A percentile compares a stretch with the other conserved stretches of the same genome.
Conservation (phyloP, 768 basidiomycete species). For the Clavulina sp. region DNA sequence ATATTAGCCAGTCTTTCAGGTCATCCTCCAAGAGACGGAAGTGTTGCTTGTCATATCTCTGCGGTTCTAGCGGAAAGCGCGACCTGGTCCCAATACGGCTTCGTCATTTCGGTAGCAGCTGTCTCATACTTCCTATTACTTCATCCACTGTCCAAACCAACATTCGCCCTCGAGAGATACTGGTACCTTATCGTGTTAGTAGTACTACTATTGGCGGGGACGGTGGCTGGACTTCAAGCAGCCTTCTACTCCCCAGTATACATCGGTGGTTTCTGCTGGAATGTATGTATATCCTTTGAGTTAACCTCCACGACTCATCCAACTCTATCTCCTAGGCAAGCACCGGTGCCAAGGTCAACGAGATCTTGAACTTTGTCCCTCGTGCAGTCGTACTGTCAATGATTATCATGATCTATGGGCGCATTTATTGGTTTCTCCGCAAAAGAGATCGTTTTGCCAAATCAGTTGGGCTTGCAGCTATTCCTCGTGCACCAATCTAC, state of each 20-base stretch:
- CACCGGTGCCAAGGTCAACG: background rate
- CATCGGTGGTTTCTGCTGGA: constrained; percentile 8
- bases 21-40: constrained; percentile 3
- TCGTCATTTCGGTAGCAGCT: constrained; percentile 7
- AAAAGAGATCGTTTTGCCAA: background rate
- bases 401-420: background rate
- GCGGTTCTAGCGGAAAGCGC: constrained; percentile 3
- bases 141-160: constrained; percentile 5
- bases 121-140: constrained; percentile 8
- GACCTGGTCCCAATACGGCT: constrained; percentile 9
- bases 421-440: background rate
- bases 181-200: constrained; percentile 1
- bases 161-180: constrained; percentile 1
- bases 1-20: constrained; percentile 1
- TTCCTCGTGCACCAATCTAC: background rate
- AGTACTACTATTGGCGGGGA: background rate
- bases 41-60: background rate
- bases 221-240: constrained; percentile 4
- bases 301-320: background rate
- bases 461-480: background rate
- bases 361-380: background rate
- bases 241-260: constrained; percentile 3
- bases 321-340: background rate
- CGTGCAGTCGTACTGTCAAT: background rate
- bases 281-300: background rate